Evolutionary conservation across 805 yeast species (phyloP), one percentile per base, ranked within the genome.

Genomic region (Ogataea salicorniae): DNA sequence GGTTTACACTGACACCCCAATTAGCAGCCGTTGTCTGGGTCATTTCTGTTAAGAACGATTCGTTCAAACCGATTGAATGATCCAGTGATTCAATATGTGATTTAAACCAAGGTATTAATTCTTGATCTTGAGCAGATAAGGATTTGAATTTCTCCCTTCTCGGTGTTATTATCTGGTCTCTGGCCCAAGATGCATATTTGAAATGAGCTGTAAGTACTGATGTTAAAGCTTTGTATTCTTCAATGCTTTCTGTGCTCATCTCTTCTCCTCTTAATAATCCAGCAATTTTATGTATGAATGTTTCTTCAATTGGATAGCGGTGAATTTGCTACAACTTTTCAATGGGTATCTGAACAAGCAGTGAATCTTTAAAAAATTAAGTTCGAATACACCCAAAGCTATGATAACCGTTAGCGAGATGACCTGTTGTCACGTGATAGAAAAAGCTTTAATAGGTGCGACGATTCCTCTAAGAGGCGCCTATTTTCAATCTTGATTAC

Each of bases 91-190:
- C 56, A 2, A 76, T 52, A 54, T 80, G 73, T 7, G 60, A 42
- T 0, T 67, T 68, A 57, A 73, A 78, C 83, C 84, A 81, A 0
- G 80, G 74, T 1, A 82, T 39, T 3, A 77, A 59, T 13, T 43
- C 42, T 48, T 70, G 60, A 37, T 82, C 85, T 5, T 65, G 64
- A 0, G 41, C 41, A 0, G 74, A 48, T 6, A 82, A 59, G 2
- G 72, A 58, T 15, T 55, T 51, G 53, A 57, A 71, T 49, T 70
- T 74, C 17, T 53, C 46, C 36, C 41, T 51, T 41, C 67, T 61
- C 0, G 77, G 73, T 1, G 48, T 26, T 1, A 73, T 38, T 1
- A 72, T 17, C 18, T 63, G 64, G 4, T 47, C 43, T 11, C 51
- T 51, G 1, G 77, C 74, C 62, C 64, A 66, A 5, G 59, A 40